Evolutionary conservation across 2,329 filamentous ascomycete species (phyloP), one percentile per base, ranked within the genome.

Genomic region (Truncatella angustata): DNA sequence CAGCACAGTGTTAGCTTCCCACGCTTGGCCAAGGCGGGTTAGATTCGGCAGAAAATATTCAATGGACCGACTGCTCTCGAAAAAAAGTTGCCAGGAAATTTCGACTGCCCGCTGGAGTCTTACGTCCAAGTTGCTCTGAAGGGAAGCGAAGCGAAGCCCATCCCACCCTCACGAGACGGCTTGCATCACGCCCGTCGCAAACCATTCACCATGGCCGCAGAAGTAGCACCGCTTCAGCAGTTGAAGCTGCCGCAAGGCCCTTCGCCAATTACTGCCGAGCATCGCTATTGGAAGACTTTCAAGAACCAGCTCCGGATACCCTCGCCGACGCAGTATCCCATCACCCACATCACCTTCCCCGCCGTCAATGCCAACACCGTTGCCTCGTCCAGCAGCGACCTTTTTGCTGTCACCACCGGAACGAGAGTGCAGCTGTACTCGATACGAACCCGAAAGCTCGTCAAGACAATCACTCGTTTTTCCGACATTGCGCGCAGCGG

Each of bases 261-360:
- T 52, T 86, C 88, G 36, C 87, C 90, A 50, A 74, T 93, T 44
- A 96, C 93, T 5, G 87, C 92, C 28, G 94, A 99, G 75, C 92
- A 97, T 74, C 83, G 87, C 59, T 97, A 97, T 79, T 99, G 95
- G 95, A 88, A 88, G 67, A 87, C 88, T 11, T 99, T 99, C 78
- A 91, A 90, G 73, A 94, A 92, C 61, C 90, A 92, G 59, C 84
- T 96, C 53, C 85, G 93, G 56, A 86, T 97, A 56, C 90, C 94
- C 42, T 96, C 93, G 57, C 91, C 92, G 58, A 91, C 94, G 58
- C 90, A 90, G 66, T 91, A 89, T 68, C 88, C 91, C 42, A 84
- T 99, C 63, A 96, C 91, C 30, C 87, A 95, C 70, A 96, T 99
- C 69, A 92, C 90, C 46, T 87, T 86, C 68, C 88, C 80, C 55